A percentile compares a stretch with the other conserved stretches of the same genome.
These are phyloP conservation scores for Naegleria lovaniensis DNA, from an alignment of 208 protist species.

Conservation along the genomic window DNA sequence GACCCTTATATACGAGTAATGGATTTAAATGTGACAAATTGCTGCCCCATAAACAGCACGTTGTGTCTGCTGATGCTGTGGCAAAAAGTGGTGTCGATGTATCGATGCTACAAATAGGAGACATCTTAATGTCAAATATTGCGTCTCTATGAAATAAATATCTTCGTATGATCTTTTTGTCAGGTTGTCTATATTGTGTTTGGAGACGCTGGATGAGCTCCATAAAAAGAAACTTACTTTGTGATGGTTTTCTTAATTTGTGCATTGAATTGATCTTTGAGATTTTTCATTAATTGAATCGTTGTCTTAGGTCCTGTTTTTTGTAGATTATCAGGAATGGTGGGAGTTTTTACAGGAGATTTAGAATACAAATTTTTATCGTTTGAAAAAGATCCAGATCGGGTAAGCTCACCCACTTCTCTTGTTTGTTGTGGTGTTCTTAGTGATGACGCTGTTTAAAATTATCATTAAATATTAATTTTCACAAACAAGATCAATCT, in stretches of 20 bases:
- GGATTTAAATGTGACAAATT: background rate
- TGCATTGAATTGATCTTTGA: background rate
- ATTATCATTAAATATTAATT: background rate
- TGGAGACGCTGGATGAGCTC: background rate
- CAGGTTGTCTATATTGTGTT: background rate
- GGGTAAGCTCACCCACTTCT: background rate
- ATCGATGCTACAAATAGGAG: background rate
- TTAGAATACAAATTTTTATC: background rate
- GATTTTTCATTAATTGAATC: background rate
- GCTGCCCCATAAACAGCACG: background rate
- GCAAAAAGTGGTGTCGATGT: background rate
- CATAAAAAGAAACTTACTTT: background rate
- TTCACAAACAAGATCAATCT: no score
- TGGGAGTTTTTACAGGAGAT: background rate
- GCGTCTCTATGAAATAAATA: constrained; percentile 7
- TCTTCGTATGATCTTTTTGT: background rate
- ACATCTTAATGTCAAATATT: background rate
- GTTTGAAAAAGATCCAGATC: background rate
- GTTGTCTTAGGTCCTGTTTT: background rate
- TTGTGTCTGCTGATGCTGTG: background rate
- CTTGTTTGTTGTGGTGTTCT: background rate
- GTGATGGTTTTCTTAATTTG: background rate
- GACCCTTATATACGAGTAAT: background rate
- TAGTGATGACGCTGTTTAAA: background rate
- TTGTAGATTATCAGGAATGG: background rate